Evolutionary conservation across 371 early-diverging fungal genomes (phyloP).

Genomic region (Rhizomucor pusillus): DNA sequence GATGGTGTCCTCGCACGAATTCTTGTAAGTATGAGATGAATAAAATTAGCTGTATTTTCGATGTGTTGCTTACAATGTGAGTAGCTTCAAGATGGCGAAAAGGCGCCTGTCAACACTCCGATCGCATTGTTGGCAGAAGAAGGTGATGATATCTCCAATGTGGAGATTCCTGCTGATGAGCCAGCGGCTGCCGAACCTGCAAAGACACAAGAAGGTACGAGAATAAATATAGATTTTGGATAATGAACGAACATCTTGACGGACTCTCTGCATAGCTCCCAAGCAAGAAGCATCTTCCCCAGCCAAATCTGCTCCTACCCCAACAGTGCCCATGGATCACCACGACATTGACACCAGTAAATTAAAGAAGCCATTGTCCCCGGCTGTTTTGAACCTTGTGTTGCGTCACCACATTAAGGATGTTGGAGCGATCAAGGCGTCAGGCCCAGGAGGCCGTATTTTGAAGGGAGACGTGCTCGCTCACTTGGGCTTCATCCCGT

Average conservation of each 20-base stretch:
- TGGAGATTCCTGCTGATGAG: constrained; percentile 60
- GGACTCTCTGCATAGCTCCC: constrained; percentile 3
- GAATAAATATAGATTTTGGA: neutral
- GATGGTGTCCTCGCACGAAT: constrained; percentile 94
- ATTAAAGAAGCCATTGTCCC: constrained; percentile 60
- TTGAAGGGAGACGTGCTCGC: constrained; percentile 88
- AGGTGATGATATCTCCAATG: constrained; percentile 80
- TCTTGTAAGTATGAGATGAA: constrained; percentile 57
- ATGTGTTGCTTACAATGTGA: neutral
- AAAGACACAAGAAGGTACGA: constrained; percentile 7
- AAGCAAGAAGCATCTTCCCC: constrained; percentile 25
- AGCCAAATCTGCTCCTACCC: constrained; percentile 14
- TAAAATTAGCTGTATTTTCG: constrained; percentile 17
- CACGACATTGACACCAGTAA: constrained; percentile 43
- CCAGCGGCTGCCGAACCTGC: constrained; percentile 27
- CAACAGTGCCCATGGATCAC: constrained; percentile 35
- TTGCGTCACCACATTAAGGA: constrained; percentile 60
- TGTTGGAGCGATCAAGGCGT: constrained; percentile 56
- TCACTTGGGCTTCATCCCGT: constrained; percentile 62
- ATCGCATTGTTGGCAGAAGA: constrained; percentile 89
- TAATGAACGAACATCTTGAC: neutral
- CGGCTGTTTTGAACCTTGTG: constrained; percentile 66
- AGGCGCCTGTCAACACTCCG: constrained; percentile 65
- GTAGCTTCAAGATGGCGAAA: constrained; percentile 57
- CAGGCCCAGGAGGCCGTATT: constrained; percentile 90